Evolutionary conservation across 1,284 basidiomycete genomes (phyloP), one percentile per base, ranked within the genome.

Genomic region (Vanrija pseudolonga): DNA sequence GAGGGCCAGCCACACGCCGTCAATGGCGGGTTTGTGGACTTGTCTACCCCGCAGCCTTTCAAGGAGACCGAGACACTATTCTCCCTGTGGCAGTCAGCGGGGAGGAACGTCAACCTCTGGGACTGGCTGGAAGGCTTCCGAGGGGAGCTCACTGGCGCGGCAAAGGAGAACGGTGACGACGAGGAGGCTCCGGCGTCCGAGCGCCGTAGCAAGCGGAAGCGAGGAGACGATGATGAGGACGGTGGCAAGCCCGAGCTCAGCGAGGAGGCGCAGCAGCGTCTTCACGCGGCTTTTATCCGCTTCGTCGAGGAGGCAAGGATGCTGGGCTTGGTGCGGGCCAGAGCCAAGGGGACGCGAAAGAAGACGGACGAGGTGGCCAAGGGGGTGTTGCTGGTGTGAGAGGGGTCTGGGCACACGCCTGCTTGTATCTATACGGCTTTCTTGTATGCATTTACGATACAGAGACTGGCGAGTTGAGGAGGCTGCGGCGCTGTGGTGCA

Each of bases 121-220:
- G 72, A 74, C 47, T 74, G 72, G 72, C 60, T 74, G 2, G 65
- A 72, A 28, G 71, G 67, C 0, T 74, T 70, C 56, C 55, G 66
- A 32, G 32, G 6, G 32, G 32, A 32, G 32, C 32, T 32, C 32
- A 32, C 32, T 2, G 32, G 32, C 9, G 51, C 40, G 2, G 50
- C 51, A 3, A 52, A 65, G 56, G 42, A 47, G 20, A 32, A 19
- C 11, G 50, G 42, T 22, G 43, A 38, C 17, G 56, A 60, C 9
- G 55, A 40, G 14, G 50, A 54, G 26, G 18, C 36, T 36, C 20
- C 32, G 17, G 37, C 32, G 12, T 8, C 6, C 11, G 32, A 32
- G 14, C 8, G 32, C 2, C 32, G 32, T 15, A 12, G 32, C 32
- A 32, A 32, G 32, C 32, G 32, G 11, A 32, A 32, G 32, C 32